These are phyloP conservation scores for Alternaria tenuissima DNA, from an alignment of 2,329 filamentous ascomycete species.

Conservation along the genomic window DNA sequence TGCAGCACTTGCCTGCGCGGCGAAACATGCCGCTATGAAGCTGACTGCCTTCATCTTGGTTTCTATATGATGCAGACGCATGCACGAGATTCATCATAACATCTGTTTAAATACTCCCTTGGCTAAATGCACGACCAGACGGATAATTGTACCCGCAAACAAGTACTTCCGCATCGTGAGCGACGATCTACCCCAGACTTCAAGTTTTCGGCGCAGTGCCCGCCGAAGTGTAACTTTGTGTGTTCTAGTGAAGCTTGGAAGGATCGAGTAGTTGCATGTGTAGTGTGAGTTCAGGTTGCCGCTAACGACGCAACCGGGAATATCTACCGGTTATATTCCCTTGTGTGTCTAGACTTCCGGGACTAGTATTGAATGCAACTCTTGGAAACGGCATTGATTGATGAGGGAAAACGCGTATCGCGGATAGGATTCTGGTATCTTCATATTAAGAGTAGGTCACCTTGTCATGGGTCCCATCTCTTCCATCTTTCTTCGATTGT, in stretches of 20 bases:
- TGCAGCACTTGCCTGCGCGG: not conserved
- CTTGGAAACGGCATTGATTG: not conserved
- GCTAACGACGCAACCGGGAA: not conserved
- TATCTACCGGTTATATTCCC: not conserved
- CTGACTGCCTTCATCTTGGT: not conserved
- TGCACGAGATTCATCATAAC: not conserved
- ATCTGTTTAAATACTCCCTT: not conserved
- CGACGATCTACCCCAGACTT: constrained; percentile 1
- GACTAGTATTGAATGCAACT: not conserved
- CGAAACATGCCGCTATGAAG: not conserved
- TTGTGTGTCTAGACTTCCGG: not conserved
- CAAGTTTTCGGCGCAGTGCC: constrained; percentile 1
- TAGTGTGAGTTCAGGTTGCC: not conserved
- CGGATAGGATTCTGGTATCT: not conserved
- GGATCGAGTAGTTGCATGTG: not conserved
- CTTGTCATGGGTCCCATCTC: not conserved
- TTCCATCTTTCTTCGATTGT: not conserved
- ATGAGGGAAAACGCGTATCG: not conserved
- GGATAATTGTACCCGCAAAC: constrained; percentile 1
- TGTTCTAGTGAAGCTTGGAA: constrained; percentile 6
- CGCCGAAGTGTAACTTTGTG: constrained; percentile 1
- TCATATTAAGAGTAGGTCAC: not conserved
- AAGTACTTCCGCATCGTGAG: constrained; percentile 6
- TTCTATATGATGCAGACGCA: not conserved
- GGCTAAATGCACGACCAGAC: not conserved